Percentiles rank a stretch among this genome's conserved stretches.
Conservation (phyloP, 2,329 filamentous ascomycete genomes). For the Falciphora oryzae region DNA sequence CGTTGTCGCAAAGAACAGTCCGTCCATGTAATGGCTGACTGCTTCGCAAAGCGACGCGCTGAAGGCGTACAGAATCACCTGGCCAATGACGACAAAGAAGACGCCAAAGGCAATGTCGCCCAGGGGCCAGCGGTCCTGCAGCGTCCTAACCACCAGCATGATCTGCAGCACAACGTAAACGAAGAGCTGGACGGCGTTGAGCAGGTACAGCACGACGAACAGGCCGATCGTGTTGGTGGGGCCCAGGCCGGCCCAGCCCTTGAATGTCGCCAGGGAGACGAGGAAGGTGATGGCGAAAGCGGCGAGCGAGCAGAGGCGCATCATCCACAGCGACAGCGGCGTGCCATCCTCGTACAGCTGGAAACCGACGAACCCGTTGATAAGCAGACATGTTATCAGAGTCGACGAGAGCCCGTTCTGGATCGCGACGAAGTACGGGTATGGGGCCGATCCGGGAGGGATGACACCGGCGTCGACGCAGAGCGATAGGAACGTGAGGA, state of each 20-base stretch:
- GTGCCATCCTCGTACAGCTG: slow-evolving; percentile 98
- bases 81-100: slow-evolving; percentile 86
- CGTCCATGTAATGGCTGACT: slow-evolving; percentile 88
- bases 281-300: slow-evolving; percentile 86
- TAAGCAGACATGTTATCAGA: slow-evolving; percentile 79
- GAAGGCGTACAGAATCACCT: slow-evolving; percentile 89
- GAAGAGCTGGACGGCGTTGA: slow-evolving; percentile 81
- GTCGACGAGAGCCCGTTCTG: slow-evolving; percentile 83
- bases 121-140: slow-evolving; percentile 93
- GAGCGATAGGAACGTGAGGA: slow-evolving; percentile 82
- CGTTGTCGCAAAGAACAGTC: slow-evolving; percentile 87
- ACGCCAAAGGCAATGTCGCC: slow-evolving; percentile 87
- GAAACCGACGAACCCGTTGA: slow-evolving; percentile 98
- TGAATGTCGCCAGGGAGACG: slow-evolving; percentile 87
- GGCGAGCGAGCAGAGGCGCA: slow-evolving; percentile 68
- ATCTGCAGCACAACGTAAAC: slow-evolving; percentile 86
- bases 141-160: slow-evolving; percentile 78
- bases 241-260: slow-evolving; percentile 77
- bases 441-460: slow-evolving; percentile 71
- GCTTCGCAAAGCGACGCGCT: slow-evolving; percentile 77
- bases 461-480: slow-evolving; percentile 90
- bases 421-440: slow-evolving; percentile 85
- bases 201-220: slow-evolving; percentile 85
- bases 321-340: slow-evolving; percentile 84
- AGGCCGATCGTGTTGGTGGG: slow-evolving; percentile 83